These are phyloP conservation scores for Phlyctochytrium bullatum DNA, from an alignment of 192 early-diverging fungal species.

Conservation along the genomic window DNA sequence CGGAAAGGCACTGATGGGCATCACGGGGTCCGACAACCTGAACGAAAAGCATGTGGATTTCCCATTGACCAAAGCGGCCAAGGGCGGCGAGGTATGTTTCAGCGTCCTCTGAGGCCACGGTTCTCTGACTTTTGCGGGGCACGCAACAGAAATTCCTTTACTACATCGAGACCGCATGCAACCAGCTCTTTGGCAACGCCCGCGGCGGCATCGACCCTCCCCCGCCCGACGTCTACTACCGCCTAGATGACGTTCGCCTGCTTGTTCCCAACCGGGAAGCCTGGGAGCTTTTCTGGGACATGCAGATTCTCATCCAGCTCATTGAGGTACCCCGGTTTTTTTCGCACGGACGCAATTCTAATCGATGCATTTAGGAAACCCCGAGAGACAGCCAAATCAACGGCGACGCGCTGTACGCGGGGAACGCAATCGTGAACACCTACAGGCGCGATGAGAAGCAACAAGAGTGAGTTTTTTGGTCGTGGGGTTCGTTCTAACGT, in stretches of 20 bases:
- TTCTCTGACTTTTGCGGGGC: not conserved
- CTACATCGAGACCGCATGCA: constrained; percentile 89
- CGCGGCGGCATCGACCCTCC: constrained; percentile 67
- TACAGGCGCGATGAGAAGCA: constrained; percentile 58
- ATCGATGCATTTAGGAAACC: constrained; percentile 47
- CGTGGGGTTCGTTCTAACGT: constrained; percentile 5
- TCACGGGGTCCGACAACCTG: constrained; percentile 73
- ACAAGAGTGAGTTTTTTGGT: no score
- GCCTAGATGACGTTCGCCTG: constrained; percentile 63
- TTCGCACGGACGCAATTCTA: not conserved
- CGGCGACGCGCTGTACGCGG: constrained; percentile 76
- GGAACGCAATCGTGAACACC: constrained; percentile 77
- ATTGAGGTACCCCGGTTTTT: constrained; percentile 42
- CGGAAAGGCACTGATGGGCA: constrained; percentile 80
- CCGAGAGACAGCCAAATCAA: constrained; percentile 66
- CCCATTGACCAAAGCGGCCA: constrained; percentile 46
- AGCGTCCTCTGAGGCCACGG: not conserved
- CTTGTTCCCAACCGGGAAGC: constrained; percentile 70
- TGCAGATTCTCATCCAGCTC: constrained; percentile 73
- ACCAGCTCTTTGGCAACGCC: constrained; percentile 88
- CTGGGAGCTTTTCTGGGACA: constrained; percentile 69
- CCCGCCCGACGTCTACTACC: constrained; percentile 60
- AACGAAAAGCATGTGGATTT: constrained; percentile 57
- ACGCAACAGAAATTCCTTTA: constrained; percentile 51
- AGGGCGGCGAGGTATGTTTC: constrained; percentile 22